phyloP scores from a whole-genome alignment of 1,284 basidiomycete species.

The Ganoderma sinense region DNA sequence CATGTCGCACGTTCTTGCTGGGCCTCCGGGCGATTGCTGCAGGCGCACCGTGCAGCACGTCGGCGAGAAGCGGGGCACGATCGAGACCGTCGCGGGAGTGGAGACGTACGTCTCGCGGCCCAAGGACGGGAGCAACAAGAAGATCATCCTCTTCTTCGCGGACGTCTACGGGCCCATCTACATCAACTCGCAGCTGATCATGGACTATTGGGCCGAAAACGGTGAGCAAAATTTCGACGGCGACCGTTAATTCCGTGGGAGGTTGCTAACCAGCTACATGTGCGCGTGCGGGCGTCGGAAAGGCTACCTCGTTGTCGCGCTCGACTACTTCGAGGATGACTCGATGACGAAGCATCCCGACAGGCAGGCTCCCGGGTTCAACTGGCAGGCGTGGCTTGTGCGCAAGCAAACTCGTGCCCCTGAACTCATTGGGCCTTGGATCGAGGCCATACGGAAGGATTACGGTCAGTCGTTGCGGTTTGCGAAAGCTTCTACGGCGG shows the following conservation, averaged over 20 bases:
- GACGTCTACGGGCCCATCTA: slow-evolving; percentile 58
- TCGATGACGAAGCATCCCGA: slow-evolving; percentile 45
- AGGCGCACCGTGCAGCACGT: slow-evolving; percentile 55
- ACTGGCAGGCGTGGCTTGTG: slow-evolving; percentile 49
- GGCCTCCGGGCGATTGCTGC: slow-evolving; percentile 51
- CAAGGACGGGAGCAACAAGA: slow-evolving; percentile 41
- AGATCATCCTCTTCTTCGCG: slow-evolving; percentile 55
- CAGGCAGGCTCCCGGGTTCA: slow-evolving; percentile 44
- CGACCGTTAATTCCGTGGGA: no score
- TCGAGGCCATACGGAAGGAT: slow-evolving; percentile 51
- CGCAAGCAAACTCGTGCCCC: slow-evolving; percentile 44
- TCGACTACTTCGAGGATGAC: slow-evolving; percentile 68
- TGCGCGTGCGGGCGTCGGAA: not conserved
- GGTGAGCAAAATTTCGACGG: slow-evolving; percentile 39
- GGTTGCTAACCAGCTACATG: not conserved
- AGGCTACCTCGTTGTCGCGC: slow-evolving; percentile 62
- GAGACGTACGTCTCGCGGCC: slow-evolving; percentile 62
- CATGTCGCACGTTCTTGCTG: slow-evolving; percentile 45
- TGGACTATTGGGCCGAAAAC: slow-evolving; percentile 59
- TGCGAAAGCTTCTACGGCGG: not conserved
- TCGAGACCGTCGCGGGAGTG: slow-evolving; percentile 52
- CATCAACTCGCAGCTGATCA: slow-evolving; percentile 59
- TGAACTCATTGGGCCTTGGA: slow-evolving; percentile 54
- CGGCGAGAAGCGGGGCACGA: slow-evolving; percentile 54
- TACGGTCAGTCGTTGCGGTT: slow-evolving; percentile 45